These are phyloP conservation scores for Colletotrichum somersetense DNA, from an alignment of 2,329 filamentous ascomycete species.

Conservation along the genomic window DNA sequence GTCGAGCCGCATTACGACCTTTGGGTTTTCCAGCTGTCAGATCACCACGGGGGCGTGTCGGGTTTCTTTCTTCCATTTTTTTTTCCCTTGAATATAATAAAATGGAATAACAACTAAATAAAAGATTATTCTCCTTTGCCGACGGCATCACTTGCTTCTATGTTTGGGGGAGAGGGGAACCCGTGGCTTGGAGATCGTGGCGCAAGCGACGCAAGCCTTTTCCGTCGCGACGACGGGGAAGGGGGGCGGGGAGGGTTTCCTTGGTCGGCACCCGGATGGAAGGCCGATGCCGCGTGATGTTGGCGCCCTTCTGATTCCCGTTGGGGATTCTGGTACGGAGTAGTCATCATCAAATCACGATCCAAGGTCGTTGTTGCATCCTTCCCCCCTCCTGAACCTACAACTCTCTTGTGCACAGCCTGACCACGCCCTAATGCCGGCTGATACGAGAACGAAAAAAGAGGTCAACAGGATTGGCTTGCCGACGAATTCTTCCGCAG, in stretches of 20 bases:
- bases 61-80: too few species aligned
- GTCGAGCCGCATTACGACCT: conserved; percentile 3
- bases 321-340: neutral
- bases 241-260: neutral
- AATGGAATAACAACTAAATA: too few species aligned
- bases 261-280: conserved; percentile 16
- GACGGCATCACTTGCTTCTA: neutral
- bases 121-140: too few species aligned
- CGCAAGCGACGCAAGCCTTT: conserved; percentile 19
- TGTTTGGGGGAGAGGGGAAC: conserved; percentile 14
- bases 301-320: neutral
- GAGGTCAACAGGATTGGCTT: neutral
- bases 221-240: too few species aligned
- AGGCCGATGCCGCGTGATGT: neutral
- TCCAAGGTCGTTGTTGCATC: too few species aligned
- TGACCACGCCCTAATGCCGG: neutral
- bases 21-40: too few species aligned
- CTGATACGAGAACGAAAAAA: neutral
- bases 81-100: too few species aligned
- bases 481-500: neutral
- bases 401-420: neutral
- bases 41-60: too few species aligned
- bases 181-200: conserved; percentile 9
- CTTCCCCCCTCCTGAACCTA: neutral
- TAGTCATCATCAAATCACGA: neutral